Evolutionary conservation across 768 basidiomycete species (phyloP), one percentile per base, ranked within the genome.

Genomic region (Coprinopsis sp.): DNA sequence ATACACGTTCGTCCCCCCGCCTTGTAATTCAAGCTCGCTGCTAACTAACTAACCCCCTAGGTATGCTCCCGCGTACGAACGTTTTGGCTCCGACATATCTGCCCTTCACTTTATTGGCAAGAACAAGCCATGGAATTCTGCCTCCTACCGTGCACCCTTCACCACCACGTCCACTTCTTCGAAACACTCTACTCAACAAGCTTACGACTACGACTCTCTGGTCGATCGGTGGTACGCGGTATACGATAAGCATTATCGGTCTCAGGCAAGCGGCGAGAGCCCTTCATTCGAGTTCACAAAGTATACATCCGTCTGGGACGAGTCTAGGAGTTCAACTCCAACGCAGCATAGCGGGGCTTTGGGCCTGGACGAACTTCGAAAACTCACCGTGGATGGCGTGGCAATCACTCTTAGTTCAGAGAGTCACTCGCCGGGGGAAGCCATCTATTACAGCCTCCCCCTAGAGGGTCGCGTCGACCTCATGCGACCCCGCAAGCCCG

Each of bases 61-160:
- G 42, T 99, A 98, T 69, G 92, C 93, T 4, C 96, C 96, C 47
- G 96, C 96, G 11, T 97, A 96, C 64, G 84, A 87, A 62, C 87
- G 94, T 31, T 97, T 87, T 59, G 93, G 92, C 27, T 80, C 87
- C 34, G 76, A 85, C 55, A 94, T 94, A 63, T 80, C 81, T 37
- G 84, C 82, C 47, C 78, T 96, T 49, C 93, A 97, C 64, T 97
- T 96, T 59, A 97, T 98, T 55, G 95, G 95, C 13, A 77, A 82
- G n/a, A 80, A 90, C 64, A 99, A 99, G 68, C 95, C 96, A 12
- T 99, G 96, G 95, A 73, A 81, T 40, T 78, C 81, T 14, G 72
- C 92, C 40, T 63, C 79, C 37, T 82, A 74, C 63, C 83, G 91
- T 25, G 71, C 82, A 8, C 82, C 89, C 1, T 78, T 69, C 63